Percentiles rank a stretch among this genome's conserved stretches.
These are phyloP conservation scores for Zygosaccharomyces sapae DNA, from an alignment of 1,139 yeast species.

Conservation along the genomic window DNA sequence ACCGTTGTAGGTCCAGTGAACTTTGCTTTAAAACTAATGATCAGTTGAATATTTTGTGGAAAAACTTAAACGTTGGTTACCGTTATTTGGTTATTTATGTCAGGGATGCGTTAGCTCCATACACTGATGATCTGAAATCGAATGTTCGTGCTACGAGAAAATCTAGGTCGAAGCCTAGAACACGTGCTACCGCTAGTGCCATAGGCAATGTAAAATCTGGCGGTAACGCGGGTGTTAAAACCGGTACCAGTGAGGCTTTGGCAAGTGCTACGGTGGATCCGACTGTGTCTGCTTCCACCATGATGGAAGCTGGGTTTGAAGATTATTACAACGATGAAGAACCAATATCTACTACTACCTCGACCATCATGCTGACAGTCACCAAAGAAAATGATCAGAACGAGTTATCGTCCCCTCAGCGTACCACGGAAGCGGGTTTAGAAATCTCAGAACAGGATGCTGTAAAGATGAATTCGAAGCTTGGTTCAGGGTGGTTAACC, in stretches of 20 bases:
- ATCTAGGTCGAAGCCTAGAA: not conserved
- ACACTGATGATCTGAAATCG: not conserved
- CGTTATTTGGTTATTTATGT: not conserved
- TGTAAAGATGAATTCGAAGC: slow-evolving; percentile 20
- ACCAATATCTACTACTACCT: slow-evolving; percentile 10
- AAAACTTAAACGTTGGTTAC: not conserved
- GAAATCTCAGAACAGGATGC: slow-evolving; percentile 19
- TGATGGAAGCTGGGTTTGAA: slow-evolving; percentile 6
- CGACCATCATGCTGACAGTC: slow-evolving; percentile 11
- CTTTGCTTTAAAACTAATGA: not conserved
- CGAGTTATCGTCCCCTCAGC: slow-evolving; percentile 12
- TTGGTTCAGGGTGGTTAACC: slow-evolving; percentile 20
- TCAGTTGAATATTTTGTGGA: not conserved
- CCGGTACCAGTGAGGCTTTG: not conserved
- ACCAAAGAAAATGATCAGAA: slow-evolving; percentile 9
- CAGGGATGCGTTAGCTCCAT: slow-evolving; percentile 1
- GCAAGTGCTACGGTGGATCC: not conserved
- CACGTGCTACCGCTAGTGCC: not conserved
- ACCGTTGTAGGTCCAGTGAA: not conserved
- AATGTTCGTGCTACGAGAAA: not conserved
- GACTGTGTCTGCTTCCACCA: not conserved
- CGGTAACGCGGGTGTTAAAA: not conserved
- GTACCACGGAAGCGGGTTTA: slow-evolving; percentile 7
- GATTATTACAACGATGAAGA: slow-evolving; percentile 13
- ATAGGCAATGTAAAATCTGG: not conserved